phyloP scores from a whole-genome alignment of 2,329 filamentous ascomycete species.

The Penicillium hesseltinei region DNA sequence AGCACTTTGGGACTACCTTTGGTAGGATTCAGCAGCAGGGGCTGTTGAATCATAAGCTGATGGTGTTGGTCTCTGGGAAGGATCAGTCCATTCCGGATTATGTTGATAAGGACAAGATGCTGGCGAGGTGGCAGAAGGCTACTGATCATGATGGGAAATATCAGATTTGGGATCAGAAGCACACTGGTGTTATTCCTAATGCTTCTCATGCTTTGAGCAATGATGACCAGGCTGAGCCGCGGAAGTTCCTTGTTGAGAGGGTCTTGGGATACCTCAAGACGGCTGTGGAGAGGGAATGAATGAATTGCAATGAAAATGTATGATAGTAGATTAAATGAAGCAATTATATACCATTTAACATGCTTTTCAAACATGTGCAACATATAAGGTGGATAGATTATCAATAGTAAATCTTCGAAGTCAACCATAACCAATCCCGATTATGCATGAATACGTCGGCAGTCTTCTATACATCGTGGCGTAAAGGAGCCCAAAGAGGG shows the following conservation, averaged over 20 bases:
- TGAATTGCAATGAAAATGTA: neutral
- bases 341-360: neutral
- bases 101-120: constrained; percentile 47
- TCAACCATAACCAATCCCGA: neutral
- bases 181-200: constrained; percentile 48
- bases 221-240: constrained; percentile 34
- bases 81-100: constrained; percentile 48
- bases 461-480: neutral
- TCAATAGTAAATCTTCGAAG: neutral
- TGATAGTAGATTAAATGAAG: neutral
- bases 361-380: neutral
- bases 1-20: constrained; percentile 62
- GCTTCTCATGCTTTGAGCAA: constrained; percentile 39
- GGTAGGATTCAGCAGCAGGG: constrained; percentile 45
- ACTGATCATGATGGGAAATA: constrained; percentile 33
- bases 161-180: constrained; percentile 48
- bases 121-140: constrained; percentile 44
- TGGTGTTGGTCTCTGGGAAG: constrained; percentile 49
- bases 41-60: constrained; percentile 40
- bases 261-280: constrained; percentile 28
- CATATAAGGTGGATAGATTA: neutral
- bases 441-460: neutral
- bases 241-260: constrained; percentile 26
- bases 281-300: constrained; percentile 1
- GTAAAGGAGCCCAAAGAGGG: fast-evolving